Base-by-base conservation (phyloP, 129 eudicot genomes). In the Arctium lappa region DNA sequence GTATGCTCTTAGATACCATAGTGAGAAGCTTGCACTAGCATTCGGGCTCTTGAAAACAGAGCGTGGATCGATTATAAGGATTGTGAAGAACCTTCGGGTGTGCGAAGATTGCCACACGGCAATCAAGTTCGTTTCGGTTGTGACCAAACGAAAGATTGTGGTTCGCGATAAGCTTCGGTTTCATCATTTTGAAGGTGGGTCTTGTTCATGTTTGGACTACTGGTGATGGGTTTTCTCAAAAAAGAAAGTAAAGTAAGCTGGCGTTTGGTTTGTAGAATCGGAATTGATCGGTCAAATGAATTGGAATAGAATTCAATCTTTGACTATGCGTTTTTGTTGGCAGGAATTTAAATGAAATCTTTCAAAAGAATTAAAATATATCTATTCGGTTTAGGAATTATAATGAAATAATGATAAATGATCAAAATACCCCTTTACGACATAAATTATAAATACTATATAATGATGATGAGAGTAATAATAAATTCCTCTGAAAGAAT, bases 101-200 rank as follows among this genome's bases (percentile, higher is more conserved):
- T 91, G 95, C 71, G 93, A 87, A 88, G 95, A 91, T 86, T 91
- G 95, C 65, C 95, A 91, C 46, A 1, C 73, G 22, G 93, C 91
- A 1, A 22, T 91, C 16, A 91, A 91, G 89, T 89, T 86, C 42
- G 74, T 91, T 78, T 91, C 93, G 7, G 27, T 80, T 8, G 70
- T 89, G 56, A 79, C 86, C 6, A 78, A 79, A 34, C 79, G 90
- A 72, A 87, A 89, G 69, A 91, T 91, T 81, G 32, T 88, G 40
- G 90, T 91, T 53, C 90, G 93, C 50, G 96, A 91, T 88, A 91
- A 89, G 85, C 90, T 88, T 85, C 88, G 96, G 3, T 91, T 91
- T 86, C 95, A 89, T 85, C 95, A 91, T 75, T 89, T 91, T 73
- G 85, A 80, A 73, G 82, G 86, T 77, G 96, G 93, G 2, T 32